These are phyloP conservation scores for Penicillium daleae DNA, from an alignment of 495 filamentous ascomycete genomes.

Conservation along the genomic window DNA sequence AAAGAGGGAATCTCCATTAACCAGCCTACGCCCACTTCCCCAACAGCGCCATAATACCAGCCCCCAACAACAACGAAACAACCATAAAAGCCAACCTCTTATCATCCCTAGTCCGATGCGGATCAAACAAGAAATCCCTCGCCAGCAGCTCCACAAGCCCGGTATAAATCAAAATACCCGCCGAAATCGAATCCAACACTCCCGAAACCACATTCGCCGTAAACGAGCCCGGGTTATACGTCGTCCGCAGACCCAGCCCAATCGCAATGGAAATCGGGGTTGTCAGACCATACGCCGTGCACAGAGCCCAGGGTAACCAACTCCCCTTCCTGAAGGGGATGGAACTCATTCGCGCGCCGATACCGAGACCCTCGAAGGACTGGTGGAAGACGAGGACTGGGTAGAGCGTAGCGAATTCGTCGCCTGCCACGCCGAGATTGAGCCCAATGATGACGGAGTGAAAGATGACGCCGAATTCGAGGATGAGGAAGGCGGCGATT, in stretches of 20 bases:
- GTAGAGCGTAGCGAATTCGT: conserved; percentile 67
- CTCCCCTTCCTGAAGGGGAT: conserved; percentile 53
- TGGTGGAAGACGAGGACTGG: conserved; percentile 62
- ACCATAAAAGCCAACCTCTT: conserved; percentile 44
- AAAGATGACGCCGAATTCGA: conserved; percentile 76
- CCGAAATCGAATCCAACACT: conserved; percentile 42
- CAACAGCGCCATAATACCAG: conserved; percentile 45
- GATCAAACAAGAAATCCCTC: conserved; percentile 47
- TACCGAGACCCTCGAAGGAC: conserved; percentile 34
- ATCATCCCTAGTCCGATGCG: conserved; percentile 38
- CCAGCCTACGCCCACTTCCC: conserved; percentile 44
- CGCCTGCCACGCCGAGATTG: conserved; percentile 65
- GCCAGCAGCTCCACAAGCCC: conserved; percentile 47
- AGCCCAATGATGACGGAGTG: conserved; percentile 76
- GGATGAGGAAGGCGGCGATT: conserved; percentile 49
- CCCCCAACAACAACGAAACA: conserved; percentile 33
- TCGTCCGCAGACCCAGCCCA: conserved; percentile 43
- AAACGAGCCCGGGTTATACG: conserved; percentile 40
- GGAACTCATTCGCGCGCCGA: conserved; percentile 43
- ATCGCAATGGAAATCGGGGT: conserved; percentile 47
- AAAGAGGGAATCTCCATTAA: neutral
- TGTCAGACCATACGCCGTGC: conserved; percentile 41
- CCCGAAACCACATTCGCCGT: conserved; percentile 46
- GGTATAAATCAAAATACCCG: conserved; percentile 47
- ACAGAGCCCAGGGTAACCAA: conserved; percentile 42